Conservation (phyloP, 2,329 filamentous ascomycete genomes). For the Calonectria crousiana region DNA sequence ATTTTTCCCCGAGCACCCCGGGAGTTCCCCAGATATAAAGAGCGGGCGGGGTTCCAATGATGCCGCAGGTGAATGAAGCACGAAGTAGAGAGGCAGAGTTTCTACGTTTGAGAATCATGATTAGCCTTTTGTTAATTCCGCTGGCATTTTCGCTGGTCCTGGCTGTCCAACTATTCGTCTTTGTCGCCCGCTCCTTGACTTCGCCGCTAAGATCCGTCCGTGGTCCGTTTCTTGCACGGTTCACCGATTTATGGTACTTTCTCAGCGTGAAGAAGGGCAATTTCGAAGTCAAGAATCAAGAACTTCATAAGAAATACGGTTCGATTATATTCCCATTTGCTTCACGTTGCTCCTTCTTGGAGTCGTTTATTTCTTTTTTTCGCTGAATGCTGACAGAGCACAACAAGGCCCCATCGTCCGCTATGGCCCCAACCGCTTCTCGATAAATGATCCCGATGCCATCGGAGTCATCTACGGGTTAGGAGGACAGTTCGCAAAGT, state of each 20-base stretch:
- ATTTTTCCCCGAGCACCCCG: neutral
- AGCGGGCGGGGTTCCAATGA: neutral
- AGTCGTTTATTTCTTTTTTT: neutral
- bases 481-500: slow-evolving; percentile 49
- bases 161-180: neutral
- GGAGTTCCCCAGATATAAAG: neutral
- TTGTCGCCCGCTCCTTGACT: neutral
- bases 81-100: neutral
- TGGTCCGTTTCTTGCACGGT: slow-evolving; percentile 43
- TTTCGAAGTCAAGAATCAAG: slow-evolving; percentile 45
- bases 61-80: neutral
- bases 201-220: slow-evolving; percentile 43
- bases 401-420: slow-evolving; percentile 53
- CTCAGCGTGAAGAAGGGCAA: slow-evolving; percentile 38
- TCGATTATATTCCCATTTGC: rapidly evolving
- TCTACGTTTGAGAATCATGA: neutral
- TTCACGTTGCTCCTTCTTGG: neutral
- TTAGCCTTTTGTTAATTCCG: slow-evolving; percentile 7
- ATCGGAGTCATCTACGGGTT: slow-evolving; percentile 51
- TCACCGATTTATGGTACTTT: slow-evolving; percentile 47
- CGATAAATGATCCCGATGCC: slow-evolving; percentile 55
- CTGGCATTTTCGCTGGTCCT: neutral
- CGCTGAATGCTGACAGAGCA: neutral
- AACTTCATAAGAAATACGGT: slow-evolving; percentile 48
- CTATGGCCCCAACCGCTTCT: slow-evolving; percentile 61